phyloP scores from a whole-genome alignment of 2,329 filamentous ascomycete genomes.

The Dactylellina cionopaga region DNA sequence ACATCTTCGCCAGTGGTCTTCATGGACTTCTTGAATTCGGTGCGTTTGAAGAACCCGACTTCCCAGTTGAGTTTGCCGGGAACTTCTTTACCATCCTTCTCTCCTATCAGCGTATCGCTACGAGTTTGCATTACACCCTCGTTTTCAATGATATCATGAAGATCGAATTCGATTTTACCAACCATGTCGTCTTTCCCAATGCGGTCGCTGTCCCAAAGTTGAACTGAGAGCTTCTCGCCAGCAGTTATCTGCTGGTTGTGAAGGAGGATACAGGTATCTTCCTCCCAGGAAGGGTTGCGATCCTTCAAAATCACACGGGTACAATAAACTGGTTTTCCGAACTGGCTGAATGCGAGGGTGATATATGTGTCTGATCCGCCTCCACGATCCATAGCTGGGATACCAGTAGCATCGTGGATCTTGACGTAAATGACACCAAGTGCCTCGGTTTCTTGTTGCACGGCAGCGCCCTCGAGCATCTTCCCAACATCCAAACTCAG shows the following conservation, averaged over 20 bases:
- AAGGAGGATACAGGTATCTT: slow-evolving; percentile 75
- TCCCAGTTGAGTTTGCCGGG: slow-evolving; percentile 95
- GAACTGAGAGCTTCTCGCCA: slow-evolving; percentile 73
- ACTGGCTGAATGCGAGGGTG: slow-evolving; percentile 93
- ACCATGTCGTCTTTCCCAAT: slow-evolving; percentile 78
- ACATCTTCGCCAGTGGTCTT: slow-evolving; percentile 87
- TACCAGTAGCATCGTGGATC: slow-evolving; percentile 84
- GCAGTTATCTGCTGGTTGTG: slow-evolving; percentile 77
- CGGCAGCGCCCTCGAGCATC: slow-evolving; percentile 88
- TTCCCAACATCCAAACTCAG: slow-evolving; percentile 88
- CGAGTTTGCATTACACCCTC: slow-evolving; percentile 93
- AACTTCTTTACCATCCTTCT: slow-evolving; percentile 86
- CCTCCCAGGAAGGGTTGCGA: slow-evolving; percentile 76
- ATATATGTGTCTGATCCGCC: slow-evolving; percentile 96
- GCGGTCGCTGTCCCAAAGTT: slow-evolving; percentile 80
- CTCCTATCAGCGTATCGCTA: slow-evolving; percentile 80
- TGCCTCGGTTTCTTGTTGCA: slow-evolving; percentile 87
- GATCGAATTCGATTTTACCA: slow-evolving; percentile 76
- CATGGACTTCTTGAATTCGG: slow-evolving; percentile 83
- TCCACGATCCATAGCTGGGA: slow-evolving; percentile 92
- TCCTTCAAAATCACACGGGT: slow-evolving; percentile 72
- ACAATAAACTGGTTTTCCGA: slow-evolving; percentile 60
- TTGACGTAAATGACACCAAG: slow-evolving; percentile 91
- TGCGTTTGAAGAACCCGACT: slow-evolving; percentile 93
- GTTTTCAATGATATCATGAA: slow-evolving; percentile 94